phyloP scores from a whole-genome alignment of 352 stramenopile species.

The Pythium apleroticum region DNA sequence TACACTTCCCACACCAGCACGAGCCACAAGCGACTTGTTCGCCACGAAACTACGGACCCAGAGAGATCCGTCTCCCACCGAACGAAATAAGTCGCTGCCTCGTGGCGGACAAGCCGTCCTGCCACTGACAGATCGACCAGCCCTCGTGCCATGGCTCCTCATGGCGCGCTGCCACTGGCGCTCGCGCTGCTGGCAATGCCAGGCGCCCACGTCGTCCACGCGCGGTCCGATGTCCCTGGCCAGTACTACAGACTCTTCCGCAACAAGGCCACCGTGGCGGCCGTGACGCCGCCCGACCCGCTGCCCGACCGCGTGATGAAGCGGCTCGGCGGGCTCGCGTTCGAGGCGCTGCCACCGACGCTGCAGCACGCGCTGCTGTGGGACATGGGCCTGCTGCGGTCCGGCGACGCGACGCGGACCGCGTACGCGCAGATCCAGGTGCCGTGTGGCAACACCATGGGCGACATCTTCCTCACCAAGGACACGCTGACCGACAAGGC shows the following conservation, averaged over 20 bases:
- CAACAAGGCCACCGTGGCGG: background rate
- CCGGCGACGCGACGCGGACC: constrained; percentile 4
- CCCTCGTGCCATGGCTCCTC: too few relatives aligned
- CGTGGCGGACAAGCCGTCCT: background rate
- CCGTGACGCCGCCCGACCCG: constrained; percentile 12
- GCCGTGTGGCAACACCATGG: constrained; percentile 24
- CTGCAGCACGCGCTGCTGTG: constrained; percentile 26
- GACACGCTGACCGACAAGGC: constrained; percentile 18
- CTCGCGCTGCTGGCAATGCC: background rate
- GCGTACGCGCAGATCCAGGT: constrained; percentile 24
- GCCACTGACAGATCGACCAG: too few relatives aligned
- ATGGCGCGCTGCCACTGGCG: background rate
- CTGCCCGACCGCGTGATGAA: constrained; percentile 11
- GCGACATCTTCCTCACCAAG: constrained; percentile 24
- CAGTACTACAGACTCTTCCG: constrained; percentile 27
- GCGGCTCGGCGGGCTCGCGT: constrained; percentile 12
- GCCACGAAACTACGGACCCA: too few relatives aligned
- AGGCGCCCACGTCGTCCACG: background rate
- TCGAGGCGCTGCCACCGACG: constrained; percentile 14
- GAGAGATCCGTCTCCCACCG: too few relatives aligned
- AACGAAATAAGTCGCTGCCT: background rate
- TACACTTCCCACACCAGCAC: too few relatives aligned
- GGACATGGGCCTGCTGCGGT: constrained; percentile 22
- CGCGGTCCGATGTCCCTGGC: constrained; percentile 15
- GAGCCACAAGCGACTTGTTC: background rate